Conservation (phyloP, 768 basidiomycete species). For the Hypholoma sublateritium region DNA sequence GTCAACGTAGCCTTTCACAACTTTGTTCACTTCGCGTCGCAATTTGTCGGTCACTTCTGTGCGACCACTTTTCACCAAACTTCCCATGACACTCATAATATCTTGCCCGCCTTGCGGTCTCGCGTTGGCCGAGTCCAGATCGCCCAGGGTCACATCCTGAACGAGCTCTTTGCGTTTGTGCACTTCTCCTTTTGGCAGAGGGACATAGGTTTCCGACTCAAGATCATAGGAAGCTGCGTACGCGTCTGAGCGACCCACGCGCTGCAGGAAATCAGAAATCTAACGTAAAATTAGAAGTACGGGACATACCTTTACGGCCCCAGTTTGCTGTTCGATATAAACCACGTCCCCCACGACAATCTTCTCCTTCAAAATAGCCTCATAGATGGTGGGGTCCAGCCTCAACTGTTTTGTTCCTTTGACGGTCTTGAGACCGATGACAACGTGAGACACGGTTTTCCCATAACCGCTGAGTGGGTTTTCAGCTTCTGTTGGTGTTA, state of each 20-base stretch:
- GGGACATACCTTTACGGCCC: constrained; percentile 84
- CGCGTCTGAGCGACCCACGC: constrained; percentile 95
- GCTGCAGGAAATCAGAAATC: constrained; percentile 40
- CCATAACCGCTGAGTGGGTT: constrained; percentile 98
- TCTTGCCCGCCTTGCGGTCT: constrained; percentile 96
- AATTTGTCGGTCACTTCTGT: constrained; percentile 98
- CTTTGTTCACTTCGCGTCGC: constrained; percentile 93
- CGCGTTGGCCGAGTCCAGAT: constrained; percentile 95
- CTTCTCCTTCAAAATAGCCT: constrained; percentile 96
- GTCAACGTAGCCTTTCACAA: constrained; percentile 96
- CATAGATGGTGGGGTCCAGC: constrained; percentile 93
- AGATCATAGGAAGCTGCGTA: constrained; percentile 98
- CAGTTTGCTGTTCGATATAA: constrained; percentile 91
- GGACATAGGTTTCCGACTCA: constrained; percentile 98
- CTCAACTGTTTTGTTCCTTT: constrained; percentile 93
- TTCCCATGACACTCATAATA: constrained; percentile 97
- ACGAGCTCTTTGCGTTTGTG: constrained; percentile 96
- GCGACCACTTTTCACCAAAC: constrained; percentile 85
- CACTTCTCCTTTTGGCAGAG: constrained; percentile 94
- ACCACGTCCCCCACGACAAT: constrained; percentile 96
- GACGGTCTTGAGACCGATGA: constrained; percentile 93
- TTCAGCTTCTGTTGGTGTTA: constrained; percentile 95
- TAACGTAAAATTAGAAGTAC: neutral
- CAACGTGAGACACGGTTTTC: constrained; percentile 97
- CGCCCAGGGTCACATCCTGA: constrained; percentile 92